A percentile compares a stretch with the other conserved stretches of the same genome.
phyloP scores from a whole-genome alignment of 225 moss, liverwort and hornwort species.

The Takakia lepidozioides region DNA sequence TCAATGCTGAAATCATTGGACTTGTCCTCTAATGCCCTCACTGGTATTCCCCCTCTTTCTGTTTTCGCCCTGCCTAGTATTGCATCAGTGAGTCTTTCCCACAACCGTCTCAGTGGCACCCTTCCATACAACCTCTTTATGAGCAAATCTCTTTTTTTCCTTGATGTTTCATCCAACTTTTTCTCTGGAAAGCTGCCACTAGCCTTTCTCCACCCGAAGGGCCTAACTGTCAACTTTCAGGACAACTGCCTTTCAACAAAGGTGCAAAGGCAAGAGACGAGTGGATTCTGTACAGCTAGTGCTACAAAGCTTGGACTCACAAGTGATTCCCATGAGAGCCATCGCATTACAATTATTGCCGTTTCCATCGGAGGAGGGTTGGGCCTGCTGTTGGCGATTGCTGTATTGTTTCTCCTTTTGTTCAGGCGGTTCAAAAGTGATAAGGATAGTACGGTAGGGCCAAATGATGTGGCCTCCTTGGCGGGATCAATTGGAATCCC shows the following conservation, averaged over 20 bases:
- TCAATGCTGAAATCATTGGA: constrained; percentile 47
- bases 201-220: constrained; percentile 19
- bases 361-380: constrained; percentile 30
- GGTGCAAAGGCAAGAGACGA: constrained; percentile 51
- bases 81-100: constrained; percentile 37
- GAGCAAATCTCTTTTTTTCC: constrained; percentile 23
- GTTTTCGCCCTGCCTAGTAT: constrained; percentile 61
- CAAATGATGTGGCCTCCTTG: constrained; percentile 44
- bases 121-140: constrained; percentile 43
- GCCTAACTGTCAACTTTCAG: constrained; percentile 33
- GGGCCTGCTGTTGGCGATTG: constrained; percentile 16
- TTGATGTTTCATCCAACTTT: constrained; percentile 83
- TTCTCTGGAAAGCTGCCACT: constrained; percentile 45
- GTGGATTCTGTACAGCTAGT: constrained; percentile 32
- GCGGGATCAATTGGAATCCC: constrained; percentile 65
- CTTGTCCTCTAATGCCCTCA: constrained; percentile 53
- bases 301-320: constrained; percentile 14
- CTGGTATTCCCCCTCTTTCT: constrained; percentile 39
- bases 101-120: constrained; percentile 63
- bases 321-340: constrained; percentile 11
- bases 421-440: constrained; percentile 21
- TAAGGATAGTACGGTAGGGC: constrained; percentile 24
- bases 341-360: constrained; percentile 48
- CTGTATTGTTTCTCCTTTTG: constrained; percentile 17
- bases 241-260: constrained; percentile 65